A percentile compares a stretch with the other conserved stretches of the same genome.
phyloP scores from a whole-genome alignment of 768 basidiomycete genomes.

The Suillus clintonianus region DNA sequence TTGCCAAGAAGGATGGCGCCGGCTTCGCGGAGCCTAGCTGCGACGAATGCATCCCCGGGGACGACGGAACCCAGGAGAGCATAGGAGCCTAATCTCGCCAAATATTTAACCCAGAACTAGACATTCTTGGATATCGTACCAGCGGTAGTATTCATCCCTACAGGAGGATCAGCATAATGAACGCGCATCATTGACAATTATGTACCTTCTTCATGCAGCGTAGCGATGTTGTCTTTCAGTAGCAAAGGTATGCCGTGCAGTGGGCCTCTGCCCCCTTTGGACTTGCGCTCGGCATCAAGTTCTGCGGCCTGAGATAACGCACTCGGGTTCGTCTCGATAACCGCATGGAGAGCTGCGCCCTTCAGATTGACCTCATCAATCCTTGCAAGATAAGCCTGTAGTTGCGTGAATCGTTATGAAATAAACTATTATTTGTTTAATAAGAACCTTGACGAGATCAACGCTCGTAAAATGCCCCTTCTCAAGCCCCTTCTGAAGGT shows the following conservation, averaged over 20 bases:
- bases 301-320: slow-evolving; percentile 53
- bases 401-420: neutral
- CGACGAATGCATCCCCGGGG: slow-evolving; percentile 33
- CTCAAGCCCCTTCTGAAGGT: slow-evolving; percentile 55
- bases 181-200: neutral
- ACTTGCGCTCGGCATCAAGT: slow-evolving; percentile 50
- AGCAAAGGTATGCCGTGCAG: slow-evolving; percentile 64
- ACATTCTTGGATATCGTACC: slow-evolving; percentile 16
- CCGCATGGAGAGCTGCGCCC: slow-evolving; percentile 57
- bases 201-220: slow-evolving; percentile 32
- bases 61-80: slow-evolving; percentile 38
- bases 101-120: neutral
- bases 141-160: slow-evolving; percentile 43
- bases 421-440: neutral
- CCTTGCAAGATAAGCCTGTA: slow-evolving; percentile 63
- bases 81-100: slow-evolving; percentile 28
- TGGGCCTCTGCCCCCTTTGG: slow-evolving; percentile 43
- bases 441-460: slow-evolving; percentile 51
- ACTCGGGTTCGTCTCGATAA: slow-evolving; percentile 60
- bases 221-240: slow-evolving; percentile 50
- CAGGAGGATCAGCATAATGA: slow-evolving; percentile 1
- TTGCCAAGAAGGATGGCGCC: slow-evolving; percentile 44
- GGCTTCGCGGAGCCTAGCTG: slow-evolving; percentile 29
- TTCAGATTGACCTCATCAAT: slow-evolving; percentile 67
- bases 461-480: slow-evolving; percentile 57